Conservation (phyloP, 352 stramenopile genomes). For the Phytopythium delawarense region DNA sequence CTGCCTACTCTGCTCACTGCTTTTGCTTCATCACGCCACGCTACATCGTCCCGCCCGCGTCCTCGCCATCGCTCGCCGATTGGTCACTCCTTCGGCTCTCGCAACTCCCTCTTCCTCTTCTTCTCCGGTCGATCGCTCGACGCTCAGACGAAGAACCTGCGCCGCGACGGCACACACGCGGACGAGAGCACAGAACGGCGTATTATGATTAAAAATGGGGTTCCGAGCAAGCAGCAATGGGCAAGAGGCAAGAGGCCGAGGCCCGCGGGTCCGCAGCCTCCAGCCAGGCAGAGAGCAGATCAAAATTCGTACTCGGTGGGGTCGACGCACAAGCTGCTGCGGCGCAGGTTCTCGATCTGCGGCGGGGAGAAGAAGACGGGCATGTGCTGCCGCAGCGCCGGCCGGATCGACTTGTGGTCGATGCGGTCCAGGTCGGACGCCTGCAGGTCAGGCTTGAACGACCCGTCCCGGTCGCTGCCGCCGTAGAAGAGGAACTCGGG, state of each 20-base stretch:
- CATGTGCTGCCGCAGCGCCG: conserved; percentile 51
- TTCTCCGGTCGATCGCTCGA: neutral
- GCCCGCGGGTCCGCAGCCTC: neutral
- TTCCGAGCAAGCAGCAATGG: neutral
- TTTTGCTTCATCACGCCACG: neutral
- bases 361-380: conserved; percentile 66
- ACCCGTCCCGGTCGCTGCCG: conserved; percentile 42
- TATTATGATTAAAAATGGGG: conserved; percentile 5
- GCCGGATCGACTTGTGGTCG: conserved; percentile 49
- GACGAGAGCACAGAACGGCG: neutral
- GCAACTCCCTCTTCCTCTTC: neutral
- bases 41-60: neutral
- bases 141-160: conserved; percentile 4
- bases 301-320: conserved; percentile 59
- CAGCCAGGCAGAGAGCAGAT: conserved; percentile 3
- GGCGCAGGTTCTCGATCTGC: conserved; percentile 31
- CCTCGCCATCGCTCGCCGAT: neutral
- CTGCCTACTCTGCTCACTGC: neutral
- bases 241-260: neutral
- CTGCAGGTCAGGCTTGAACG: conserved; percentile 42
- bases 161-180: neutral
- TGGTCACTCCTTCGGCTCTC: neutral
- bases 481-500: conserved; percentile 63
- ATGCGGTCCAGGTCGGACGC: conserved; percentile 32
- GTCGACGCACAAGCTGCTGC: conserved; percentile 40